Base-by-base conservation (phyloP, 2,329 filamentous ascomycete genomes). In the Aspergillus persii region DNA sequence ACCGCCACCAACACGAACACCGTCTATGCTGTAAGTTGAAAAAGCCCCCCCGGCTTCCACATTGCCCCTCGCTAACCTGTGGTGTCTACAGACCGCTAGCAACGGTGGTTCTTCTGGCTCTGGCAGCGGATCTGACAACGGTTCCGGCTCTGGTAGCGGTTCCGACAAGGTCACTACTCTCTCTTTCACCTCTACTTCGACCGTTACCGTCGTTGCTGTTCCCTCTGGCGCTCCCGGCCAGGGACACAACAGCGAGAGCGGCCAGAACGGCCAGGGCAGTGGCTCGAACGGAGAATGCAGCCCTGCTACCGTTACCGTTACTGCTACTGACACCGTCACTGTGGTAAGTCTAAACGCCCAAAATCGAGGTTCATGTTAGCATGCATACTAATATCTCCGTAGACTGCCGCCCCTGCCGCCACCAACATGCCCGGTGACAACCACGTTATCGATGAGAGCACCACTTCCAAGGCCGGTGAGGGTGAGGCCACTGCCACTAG, bases 301-400 rank as follows among this genome's bases (percentile, higher is more conserved):
- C 55, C 50, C 51, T 33, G 48, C 57, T 50, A 72, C 69, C 11
- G 70, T 71, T 44, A 68, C 65, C n/a, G 69, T 74, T 39, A 76
- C 72, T 30, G 68, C 68, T 36, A 71, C 68, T 12, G 66, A 71
- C 53, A 74, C 73, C 39, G 71, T 76, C 60, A 75, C 71, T 61
- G 70, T 71, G 62, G 72, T 75, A 72, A 51, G 71, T 69, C 44
- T 23, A n/a, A 27, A 12, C 15, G 4, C 7, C 26, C 18, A 27
- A 47, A 3, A 9, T n/a, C 12, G 15, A 46, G 33, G 46, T 27
- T 27, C 3, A 29, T 26, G 9, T 15, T 30, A 3, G 49, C 36
- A 11, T 3, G 26, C 33, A 41, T 23, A 23, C 29, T 31, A 4
- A 8, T 31, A 8, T 29, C n/a, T 23, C 15, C 12, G 4, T 51